These are phyloP conservation scores for Plantago coronopus DNA, from an alignment of 305 asterid genomes.

Conservation along the genomic window DNA sequence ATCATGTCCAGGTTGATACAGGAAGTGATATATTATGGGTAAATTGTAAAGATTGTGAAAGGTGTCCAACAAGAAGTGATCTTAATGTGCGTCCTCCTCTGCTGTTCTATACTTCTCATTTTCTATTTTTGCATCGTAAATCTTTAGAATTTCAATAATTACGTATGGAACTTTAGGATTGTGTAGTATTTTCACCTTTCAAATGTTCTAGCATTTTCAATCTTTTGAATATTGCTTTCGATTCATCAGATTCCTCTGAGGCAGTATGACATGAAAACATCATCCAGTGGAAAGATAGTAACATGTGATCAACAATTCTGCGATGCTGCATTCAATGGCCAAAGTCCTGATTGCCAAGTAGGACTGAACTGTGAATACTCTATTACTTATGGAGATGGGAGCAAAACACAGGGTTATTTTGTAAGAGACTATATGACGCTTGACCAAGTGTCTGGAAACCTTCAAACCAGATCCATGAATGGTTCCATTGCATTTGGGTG, in stretches of 20 bases:
- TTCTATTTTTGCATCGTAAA: background rate
- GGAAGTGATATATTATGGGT: constrained; percentile 99
- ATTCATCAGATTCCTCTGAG: constrained; percentile 60
- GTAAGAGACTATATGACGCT: constrained; percentile 59
- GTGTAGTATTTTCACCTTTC: background rate
- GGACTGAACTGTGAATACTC: constrained; percentile 69
- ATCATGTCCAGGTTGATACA: constrained; percentile 91
- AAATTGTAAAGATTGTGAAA: constrained; percentile 75
- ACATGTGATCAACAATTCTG: constrained; percentile 78
- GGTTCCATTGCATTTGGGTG: constrained; percentile 89
- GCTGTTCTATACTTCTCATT: constrained; percentile 4
- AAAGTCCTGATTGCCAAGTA: constrained; percentile 51
- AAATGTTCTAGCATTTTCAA: background rate
- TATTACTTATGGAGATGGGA: constrained; percentile 77
- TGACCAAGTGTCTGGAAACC: constrained; percentile 69
- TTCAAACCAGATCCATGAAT: constrained; percentile 50
- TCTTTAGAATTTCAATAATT: background rate
- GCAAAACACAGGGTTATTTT: constrained; percentile 68
- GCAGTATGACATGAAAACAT: constrained; percentile 61
- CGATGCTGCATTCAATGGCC: constrained; percentile 39
- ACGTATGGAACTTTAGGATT: background rate
- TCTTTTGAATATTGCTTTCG: constrained; percentile 6
- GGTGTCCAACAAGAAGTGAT: constrained; percentile 76
- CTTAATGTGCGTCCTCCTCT: constrained; percentile 53
- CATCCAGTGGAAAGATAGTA: constrained; percentile 57